Base-by-base conservation (phyloP, 192 early-diverging fungal species). In the Oehlia diaphana region DNA sequence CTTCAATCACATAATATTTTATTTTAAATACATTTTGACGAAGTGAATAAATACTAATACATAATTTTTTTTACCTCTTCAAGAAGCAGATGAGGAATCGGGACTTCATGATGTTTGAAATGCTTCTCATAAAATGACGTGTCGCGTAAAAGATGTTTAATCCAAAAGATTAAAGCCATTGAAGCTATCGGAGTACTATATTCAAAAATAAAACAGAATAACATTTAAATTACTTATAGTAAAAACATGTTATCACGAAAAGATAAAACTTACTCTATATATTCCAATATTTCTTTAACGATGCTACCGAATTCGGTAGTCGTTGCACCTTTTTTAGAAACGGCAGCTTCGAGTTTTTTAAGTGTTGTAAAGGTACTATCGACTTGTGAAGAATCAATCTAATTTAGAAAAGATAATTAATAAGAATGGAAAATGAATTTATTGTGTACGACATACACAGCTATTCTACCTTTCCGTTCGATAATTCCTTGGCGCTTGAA, bases 81-180 rank as follows among this genome's bases (percentile, higher is more conserved):
- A n/a, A 94, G 85, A 33, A 94, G 58, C 16, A 92, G 77, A 78
- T 92, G 86, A 28, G 91, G 89, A 0, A 88, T 64, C 3, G 92
- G 90, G 2, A 87, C 86, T 74, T 92, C 91, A 10, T 87, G 85
- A 37, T 84, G 86, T 74, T 88, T 87, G 76, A 91, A 94, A 78
- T 94, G 93, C 2, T 87, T 93, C 68, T 90, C 89, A 77, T 92
- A 93, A 83, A 88, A 94, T 81, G 82, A 81, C 58, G 88, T 92
- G 67, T 92, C 89, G 19, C 80, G 87, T 12, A 92, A 82, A 35
- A 92, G 80, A 75, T 90, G 89, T 39, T 88, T 85, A 26, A 92
- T 84, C 93, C 93, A 94, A 53, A 89, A 81, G 23, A 91, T 66
- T 13, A 89, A 62, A 10, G 86, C 89, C 82, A 90, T 87, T 4